Base-by-base conservation (phyloP, 305 asterid genomes). In the Fraxinus nigra region DNA sequence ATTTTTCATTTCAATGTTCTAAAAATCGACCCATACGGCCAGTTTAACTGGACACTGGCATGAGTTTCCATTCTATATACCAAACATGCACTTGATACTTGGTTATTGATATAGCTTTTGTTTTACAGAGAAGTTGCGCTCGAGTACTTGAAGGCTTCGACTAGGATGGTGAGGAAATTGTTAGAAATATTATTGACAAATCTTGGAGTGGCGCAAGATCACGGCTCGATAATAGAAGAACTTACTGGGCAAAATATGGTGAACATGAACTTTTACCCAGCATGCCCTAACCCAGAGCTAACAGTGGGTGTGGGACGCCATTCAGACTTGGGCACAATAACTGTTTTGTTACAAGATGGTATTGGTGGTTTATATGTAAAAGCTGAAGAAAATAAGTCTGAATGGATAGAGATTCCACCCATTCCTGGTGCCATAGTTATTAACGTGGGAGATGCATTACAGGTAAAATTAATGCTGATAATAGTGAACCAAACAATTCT, bases 401-500 rank as follows among this genome's bases (percentile, higher is more conserved):
- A 22, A 24, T 22, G 72, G 33, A 24, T 63, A 7, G 72, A 63
- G 33, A 63, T 63, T 63, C 32, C 70, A 61, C 72, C 72, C 34
- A 63, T 63, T 63, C 72, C 72, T 63, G 86, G 83, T 32, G 87
- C 90, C 72, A 78, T 87, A 32, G 86, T 87, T 16, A 80, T 87
- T 61, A 87, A 85, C 20, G 6, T 87, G 48, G 90, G 90, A 30
- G 90, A 87, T 78, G 83, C 89, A 72, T 65, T 87, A 40, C 87
- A 85, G 85, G 89, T 85, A 67, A 48, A 56, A 24, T 24, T 24
- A 24, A n/a, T 56, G 67, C 22, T 56, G 26, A 56, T 56, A 46
- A 46, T 46, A 14, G 54, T 46, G 46, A 38, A 38, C 46, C 46
- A 7, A 8, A 8, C 46, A 38, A 38, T 38, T 38, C 46, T 7